Conservation (phyloP, 148 eudicot genomes). For the Vaccinium myrtillus region DNA sequence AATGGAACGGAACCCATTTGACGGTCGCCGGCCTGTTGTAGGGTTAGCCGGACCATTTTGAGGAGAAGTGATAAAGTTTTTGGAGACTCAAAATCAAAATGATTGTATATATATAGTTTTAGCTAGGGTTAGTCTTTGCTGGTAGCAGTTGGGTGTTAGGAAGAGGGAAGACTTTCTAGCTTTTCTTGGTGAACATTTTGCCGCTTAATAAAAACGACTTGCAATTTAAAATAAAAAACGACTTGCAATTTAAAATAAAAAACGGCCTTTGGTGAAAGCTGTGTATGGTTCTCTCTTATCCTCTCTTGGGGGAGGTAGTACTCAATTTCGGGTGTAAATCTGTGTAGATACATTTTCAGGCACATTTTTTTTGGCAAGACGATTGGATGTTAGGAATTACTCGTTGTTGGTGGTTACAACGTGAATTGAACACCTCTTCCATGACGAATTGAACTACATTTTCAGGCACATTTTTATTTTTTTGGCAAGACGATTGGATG, state of each 20-base stretch:
- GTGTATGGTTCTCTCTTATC: background rate
- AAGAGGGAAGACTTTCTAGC: background rate
- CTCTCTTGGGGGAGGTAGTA: background rate
- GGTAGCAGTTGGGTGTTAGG: constrained; percentile 9
- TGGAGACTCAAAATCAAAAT: background rate
- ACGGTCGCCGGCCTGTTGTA: background rate
- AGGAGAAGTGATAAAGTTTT: background rate
- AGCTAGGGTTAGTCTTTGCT: background rate
- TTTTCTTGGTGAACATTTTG: background rate
- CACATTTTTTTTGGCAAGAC: background rate
- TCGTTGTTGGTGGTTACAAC: too few relatives aligned
- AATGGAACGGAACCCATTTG: background rate
- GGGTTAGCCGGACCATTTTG: constrained; percentile 2
- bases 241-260: background rate
- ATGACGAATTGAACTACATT: too few relatives aligned
- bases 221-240: background rate
- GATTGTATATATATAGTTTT: background rate
- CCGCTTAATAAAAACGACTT: background rate
- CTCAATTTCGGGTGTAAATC: background rate
- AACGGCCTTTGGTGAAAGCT: background rate
- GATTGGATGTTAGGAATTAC: too few relatives aligned
- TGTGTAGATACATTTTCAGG: background rate
- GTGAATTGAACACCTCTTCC: too few relatives aligned
- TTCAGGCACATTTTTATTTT: too few relatives aligned
- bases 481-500: too few relatives aligned